Evolutionary conservation across 2,329 filamentous ascomycete species (phyloP).

Genomic region (Tricladium varicosporioides): DNA sequence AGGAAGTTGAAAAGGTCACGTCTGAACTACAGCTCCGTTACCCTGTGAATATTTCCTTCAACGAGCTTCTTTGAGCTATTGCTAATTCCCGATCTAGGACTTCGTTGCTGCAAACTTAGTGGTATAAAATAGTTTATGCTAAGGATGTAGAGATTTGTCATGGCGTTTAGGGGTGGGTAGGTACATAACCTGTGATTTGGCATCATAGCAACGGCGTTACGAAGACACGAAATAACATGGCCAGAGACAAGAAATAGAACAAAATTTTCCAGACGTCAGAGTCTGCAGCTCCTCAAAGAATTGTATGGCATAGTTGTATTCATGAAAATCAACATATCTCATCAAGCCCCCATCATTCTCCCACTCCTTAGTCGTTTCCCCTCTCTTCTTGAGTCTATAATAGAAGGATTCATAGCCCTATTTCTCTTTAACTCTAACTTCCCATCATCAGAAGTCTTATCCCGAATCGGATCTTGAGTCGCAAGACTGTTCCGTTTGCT

Average conservation of each 20-base stretch:
- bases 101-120: slow-evolving; percentile 56
- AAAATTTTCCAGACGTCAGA: background rate
- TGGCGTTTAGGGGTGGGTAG: slow-evolving; percentile 26
- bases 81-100: slow-evolving; percentile 38
- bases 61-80: slow-evolving; percentile 12
- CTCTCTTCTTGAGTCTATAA: slow-evolving; percentile 46
- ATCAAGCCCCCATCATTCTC: background rate
- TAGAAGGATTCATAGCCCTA: slow-evolving; percentile 18
- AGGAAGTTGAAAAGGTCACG: slow-evolving; percentile 86
- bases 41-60: slow-evolving; percentile 53
- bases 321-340: background rate
- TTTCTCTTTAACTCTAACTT: background rate
- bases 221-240: slow-evolving; percentile 14
- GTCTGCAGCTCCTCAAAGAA: background rate
- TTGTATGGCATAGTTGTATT: background rate
- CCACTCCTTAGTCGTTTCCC: background rate
- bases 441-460: background rate
- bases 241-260: slow-evolving; percentile 13
- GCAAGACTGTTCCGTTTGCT: no score
- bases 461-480: no score
- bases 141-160: slow-evolving; percentile 5
- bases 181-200: slow-evolving; percentile 9
- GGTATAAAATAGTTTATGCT: slow-evolving; percentile 28
- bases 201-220: slow-evolving; percentile 26
- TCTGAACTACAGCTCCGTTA: slow-evolving; percentile 78